Base-by-base conservation (phyloP, 768 basidiomycete species). In the Hygrocybe punicea region DNA sequence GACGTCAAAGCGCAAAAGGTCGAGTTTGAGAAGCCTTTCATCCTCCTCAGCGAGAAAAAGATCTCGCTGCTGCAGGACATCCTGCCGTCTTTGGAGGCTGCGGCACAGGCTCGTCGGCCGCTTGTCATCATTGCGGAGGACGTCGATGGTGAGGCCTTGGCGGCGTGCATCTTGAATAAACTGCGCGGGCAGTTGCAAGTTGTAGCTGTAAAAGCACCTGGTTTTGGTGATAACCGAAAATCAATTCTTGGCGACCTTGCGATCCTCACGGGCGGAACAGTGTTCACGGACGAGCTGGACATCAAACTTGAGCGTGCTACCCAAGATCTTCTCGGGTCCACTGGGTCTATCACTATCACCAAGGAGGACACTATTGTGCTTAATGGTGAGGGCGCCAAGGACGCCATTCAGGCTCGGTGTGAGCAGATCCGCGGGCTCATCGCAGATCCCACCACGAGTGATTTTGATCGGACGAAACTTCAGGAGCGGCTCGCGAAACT, bases 171-270 rank as follows among this genome's bases (percentile, higher is more conserved):
- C 67, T 85, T 98, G 73, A 98, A 99, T 91, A 98, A 98, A 82
- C 90, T 99, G 60, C 92, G 96, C 62, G 96, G 96, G 34, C 96
- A 98, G 72, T 86, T 99, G 56, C 87, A 89, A 68, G 96, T 98
- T 60, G 87, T 77, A 49, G 95, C 93, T 48, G 85, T 98, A 76
- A 98, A 99, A 79, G 95, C 96, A 16, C 96, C 96, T 53, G 93
- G 96, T 51, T 98, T 99, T 71, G 96, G 96, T 66, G 96, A 98
- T 78, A 99, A 98, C 84, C 89, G 96, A 76, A 99, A 98, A 79
- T 91, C 87, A 55, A 91, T 98, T 76, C 89, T 98, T 54, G 96
- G 96, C 58, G 95, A 98, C 68, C 83, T 98, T 51, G 93, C 93
- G 53, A 97, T 98, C 76, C 86, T 98, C 63, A 98, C 96, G 4